A percentile compares a stretch with the other conserved stretches of the same genome.
Evolutionary conservation across 2,329 filamentous ascomycete species (phyloP).

Genomic region (Clarireedia paspali): DNA sequence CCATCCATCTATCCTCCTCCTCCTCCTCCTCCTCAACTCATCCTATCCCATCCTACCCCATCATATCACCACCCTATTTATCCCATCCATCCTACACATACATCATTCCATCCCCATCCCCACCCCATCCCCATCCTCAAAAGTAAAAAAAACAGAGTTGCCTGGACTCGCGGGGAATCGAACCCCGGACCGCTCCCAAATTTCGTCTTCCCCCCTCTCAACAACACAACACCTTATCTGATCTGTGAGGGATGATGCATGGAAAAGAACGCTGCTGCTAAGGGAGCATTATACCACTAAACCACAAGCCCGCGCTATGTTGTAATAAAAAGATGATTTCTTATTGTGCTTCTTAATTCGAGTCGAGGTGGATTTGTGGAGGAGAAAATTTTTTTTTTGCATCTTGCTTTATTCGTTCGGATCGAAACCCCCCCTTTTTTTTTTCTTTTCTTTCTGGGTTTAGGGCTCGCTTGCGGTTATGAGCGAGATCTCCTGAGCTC

Average conservation of each 20-base stretch:
- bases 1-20: too few species aligned
- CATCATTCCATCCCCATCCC: background rate
- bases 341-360: background rate
- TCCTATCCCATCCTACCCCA: background rate
- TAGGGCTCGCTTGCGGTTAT: too few species aligned
- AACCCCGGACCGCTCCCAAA: conserved; percentile 40
- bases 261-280: background rate
- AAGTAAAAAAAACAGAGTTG: background rate
- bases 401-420: too few species aligned
- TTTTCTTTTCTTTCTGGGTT: too few species aligned
- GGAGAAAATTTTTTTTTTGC: background rate
- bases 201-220: background rate
- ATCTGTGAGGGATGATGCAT: too few species aligned
- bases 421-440: too few species aligned
- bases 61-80: background rate
- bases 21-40: too few species aligned
- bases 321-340: background rate
- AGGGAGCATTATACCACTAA: background rate
- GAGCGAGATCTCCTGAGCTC: too few species aligned
- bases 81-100: background rate
- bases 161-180: conserved; percentile 41
- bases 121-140: background rate
- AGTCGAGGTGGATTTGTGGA: background rate
- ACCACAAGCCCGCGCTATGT: background rate
- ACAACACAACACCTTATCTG: too few species aligned